phyloP scores from a whole-genome alignment of 345 rosid genomes.

The Gossypium thurberi region DNA sequence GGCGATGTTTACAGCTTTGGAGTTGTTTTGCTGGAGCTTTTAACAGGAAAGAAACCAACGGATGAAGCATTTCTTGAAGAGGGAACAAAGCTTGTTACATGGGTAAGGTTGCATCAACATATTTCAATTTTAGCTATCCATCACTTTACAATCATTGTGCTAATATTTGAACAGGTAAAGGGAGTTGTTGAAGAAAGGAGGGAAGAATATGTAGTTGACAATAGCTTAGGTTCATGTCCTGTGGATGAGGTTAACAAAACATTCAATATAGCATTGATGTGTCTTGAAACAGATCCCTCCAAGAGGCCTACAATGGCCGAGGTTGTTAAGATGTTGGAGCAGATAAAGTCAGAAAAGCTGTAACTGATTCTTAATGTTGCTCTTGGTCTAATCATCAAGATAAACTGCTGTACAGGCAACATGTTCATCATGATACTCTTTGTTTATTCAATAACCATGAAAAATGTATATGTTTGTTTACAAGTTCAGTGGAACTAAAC shows the following conservation, averaged over 20 bases:
- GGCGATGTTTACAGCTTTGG: constrained; percentile 87
- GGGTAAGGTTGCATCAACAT: constrained; percentile 33
- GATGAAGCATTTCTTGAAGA: constrained; percentile 79
- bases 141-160: not conserved
- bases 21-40: constrained; percentile 65
- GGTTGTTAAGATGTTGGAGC: constrained; percentile 77
- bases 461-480: not conserved
- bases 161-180: constrained; percentile 45
- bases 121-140: too few species aligned
- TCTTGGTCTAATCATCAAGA: not conserved
- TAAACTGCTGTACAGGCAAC: too few species aligned
- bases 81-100: constrained; percentile 81
- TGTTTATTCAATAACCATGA: not conserved
- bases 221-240: constrained; percentile 43
- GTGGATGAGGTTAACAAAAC: constrained; percentile 49
- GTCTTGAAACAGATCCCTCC: constrained; percentile 74
- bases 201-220: constrained; percentile 55
- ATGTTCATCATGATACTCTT: too few species aligned
- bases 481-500: not conserved
- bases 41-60: constrained; percentile 66
- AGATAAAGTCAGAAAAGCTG: constrained; percentile 27
- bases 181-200: constrained; percentile 55
- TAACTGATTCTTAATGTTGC: constrained; percentile 5
- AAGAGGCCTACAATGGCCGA: constrained; percentile 75
- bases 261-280: constrained; percentile 51